Evolutionary conservation across 768 basidiomycete species (phyloP).

Genomic region (Porpolomopsis calyptriformis): DNA sequence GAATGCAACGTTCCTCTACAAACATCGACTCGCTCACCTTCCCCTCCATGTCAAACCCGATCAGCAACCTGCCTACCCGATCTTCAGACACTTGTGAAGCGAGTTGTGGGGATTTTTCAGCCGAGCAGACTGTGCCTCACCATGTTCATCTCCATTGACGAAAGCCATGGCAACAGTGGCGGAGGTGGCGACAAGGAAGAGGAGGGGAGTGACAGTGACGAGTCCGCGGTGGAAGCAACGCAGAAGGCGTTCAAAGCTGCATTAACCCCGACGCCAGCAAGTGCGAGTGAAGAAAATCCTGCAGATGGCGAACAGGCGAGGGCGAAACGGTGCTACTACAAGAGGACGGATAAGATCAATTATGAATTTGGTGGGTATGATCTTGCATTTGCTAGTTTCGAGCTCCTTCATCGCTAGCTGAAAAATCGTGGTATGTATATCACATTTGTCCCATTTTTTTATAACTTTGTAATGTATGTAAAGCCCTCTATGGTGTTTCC

Average conservation of each 20-base stretch:
- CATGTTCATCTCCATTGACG: constrained; percentile 73
- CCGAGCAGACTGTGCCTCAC: constrained; percentile 80
- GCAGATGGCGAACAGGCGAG: not conserved
- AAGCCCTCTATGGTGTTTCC: no score
- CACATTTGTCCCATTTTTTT: no score
- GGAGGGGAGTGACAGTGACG: constrained; percentile 34
- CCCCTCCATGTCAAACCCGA: constrained; percentile 21
- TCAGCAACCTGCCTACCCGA: constrained; percentile 46
- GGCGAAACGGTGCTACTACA: constrained; percentile 36
- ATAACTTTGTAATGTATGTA: no score
- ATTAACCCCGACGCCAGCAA: constrained; percentile 26
- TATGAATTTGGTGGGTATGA: constrained; percentile 95
- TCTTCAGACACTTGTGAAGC: constrained; percentile 69
- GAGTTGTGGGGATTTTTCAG: constrained; percentile 88
- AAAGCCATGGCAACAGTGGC: constrained; percentile 39
- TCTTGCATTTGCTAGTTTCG: constrained; percentile 82
- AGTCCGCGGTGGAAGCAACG: constrained; percentile 60
- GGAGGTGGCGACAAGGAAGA: constrained; percentile 9
- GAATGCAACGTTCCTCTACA: constrained; percentile 83
- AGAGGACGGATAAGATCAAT: constrained; percentile 91
- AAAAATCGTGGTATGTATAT: no score
- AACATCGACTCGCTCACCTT: constrained; percentile 16
- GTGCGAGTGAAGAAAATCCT: constrained; percentile 8
- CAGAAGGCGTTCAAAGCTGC: constrained; percentile 68
- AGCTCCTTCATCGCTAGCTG: no score